Conservation (phyloP, 108 stramenopile species). For the Mediolabrus comicus region DNA sequence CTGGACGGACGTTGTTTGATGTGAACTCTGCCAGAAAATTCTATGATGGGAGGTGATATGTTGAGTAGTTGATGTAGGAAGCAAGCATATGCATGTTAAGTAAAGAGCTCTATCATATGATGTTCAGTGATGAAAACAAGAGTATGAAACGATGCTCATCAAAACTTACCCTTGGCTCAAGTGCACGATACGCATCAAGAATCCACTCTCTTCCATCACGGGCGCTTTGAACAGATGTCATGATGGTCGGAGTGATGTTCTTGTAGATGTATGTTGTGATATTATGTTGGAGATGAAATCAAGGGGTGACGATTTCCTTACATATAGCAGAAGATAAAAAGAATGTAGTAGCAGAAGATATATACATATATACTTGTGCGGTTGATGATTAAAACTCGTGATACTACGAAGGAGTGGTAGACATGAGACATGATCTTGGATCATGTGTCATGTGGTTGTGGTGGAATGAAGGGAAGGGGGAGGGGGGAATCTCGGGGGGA, state of each 20-base stretch:
- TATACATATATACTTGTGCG: too few species aligned
- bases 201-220: slow-evolving; percentile 31
- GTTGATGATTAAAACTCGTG: too few species aligned
- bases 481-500: too few species aligned
- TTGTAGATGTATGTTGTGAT: background rate
- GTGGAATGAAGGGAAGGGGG: too few species aligned
- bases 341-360: too few species aligned
- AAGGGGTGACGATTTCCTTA: too few species aligned
- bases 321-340: too few species aligned
- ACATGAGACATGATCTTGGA: too few species aligned
- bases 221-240: background rate
- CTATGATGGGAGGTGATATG: slow-evolving; percentile 5
- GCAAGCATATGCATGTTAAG: background rate
- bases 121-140: background rate
- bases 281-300: too few species aligned
- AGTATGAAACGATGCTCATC: background rate
- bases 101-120: background rate
- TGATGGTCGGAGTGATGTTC: background rate
- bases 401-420: too few species aligned
- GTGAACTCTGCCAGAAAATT: slow-evolving; percentile 62
- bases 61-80: background rate
- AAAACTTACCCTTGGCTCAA: slow-evolving; percentile 39
- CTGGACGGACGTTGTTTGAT: slow-evolving; percentile 57
- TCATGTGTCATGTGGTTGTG: too few species aligned
- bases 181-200: slow-evolving; percentile 37